Evolutionary conservation across 225 moss, liverwort and hornwort species (phyloP).

Genomic region (Polytrichum formosum): DNA sequence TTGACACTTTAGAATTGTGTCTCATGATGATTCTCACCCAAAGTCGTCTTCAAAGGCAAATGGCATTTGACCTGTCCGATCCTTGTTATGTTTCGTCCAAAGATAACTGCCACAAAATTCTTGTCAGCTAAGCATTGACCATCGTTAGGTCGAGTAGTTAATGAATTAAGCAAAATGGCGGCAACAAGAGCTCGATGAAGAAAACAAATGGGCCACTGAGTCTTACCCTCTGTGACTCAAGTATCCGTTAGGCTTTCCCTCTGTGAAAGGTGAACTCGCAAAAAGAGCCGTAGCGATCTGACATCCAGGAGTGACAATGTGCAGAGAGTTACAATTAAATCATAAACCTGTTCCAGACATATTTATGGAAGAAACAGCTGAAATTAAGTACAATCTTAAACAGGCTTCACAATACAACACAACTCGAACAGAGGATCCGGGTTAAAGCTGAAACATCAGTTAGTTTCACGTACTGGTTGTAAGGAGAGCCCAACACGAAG

Average conservation of each 20-base stretch:
- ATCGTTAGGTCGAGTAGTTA: neutral
- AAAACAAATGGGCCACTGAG: too few species aligned
- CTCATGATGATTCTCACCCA: constrained; percentile 39
- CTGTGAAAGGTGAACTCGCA: constrained; percentile 71
- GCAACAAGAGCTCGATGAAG: too few species aligned
- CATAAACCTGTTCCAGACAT: too few species aligned
- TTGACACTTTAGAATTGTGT: neutral
- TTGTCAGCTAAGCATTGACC: neutral
- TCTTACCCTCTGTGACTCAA: constrained; percentile 70
- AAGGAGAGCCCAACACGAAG: constrained; percentile 67
- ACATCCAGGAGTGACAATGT: too few species aligned
- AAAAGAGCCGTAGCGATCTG: constrained; percentile 80
- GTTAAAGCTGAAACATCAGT: neutral
- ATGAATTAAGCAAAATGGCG: too few species aligned
- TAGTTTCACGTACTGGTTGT: constrained; percentile 56
- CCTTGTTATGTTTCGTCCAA: constrained; percentile 71
- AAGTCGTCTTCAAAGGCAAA: constrained; percentile 78
- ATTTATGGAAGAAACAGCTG: too few species aligned
- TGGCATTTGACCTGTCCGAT: constrained; percentile 67
- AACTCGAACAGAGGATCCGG: too few species aligned
- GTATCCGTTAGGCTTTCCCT: constrained; percentile 69
- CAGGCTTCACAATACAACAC: too few species aligned
- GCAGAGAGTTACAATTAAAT: too few species aligned
- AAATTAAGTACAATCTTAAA: too few species aligned
- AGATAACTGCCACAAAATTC: constrained; percentile 45